Conservation (phyloP, 139 green algal genomes). For the Desmodesmus armatus region DNA sequence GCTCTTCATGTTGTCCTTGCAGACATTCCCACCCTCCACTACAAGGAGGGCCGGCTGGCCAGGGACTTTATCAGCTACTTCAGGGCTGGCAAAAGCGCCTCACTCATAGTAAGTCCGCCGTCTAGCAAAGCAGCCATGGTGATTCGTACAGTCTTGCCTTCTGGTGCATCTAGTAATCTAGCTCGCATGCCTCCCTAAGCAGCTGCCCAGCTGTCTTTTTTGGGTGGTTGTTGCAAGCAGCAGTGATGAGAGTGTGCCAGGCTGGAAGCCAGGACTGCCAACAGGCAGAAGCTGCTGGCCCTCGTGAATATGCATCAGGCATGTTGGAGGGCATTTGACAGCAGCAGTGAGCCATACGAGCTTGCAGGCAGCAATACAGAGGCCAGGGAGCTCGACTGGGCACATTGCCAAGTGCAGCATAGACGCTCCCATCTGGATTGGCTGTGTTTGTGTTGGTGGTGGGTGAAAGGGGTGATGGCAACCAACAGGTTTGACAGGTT, state of each 20-base stretch:
- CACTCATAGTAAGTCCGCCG: neutral
- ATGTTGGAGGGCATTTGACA: too few relatives aligned
- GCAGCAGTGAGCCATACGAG: neutral
- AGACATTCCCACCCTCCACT: conserved; percentile 25
- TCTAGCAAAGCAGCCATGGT: too few relatives aligned
- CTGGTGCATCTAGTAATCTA: neutral
- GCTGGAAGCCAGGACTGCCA: neutral
- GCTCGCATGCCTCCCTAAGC: neutral
- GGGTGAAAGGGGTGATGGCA: too few relatives aligned
- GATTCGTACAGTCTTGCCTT: neutral
- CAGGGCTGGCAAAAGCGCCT: conserved; percentile 7
- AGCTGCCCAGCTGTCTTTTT: neutral
- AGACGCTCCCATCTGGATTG: neutral
- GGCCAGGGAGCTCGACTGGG: neutral
- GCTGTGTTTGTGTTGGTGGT: neutral
- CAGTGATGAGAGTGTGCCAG: neutral
- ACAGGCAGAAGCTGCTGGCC: neutral
- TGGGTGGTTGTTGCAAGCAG: neutral
- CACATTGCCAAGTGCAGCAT: neutral
- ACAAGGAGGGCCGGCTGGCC: conserved; percentile 29
- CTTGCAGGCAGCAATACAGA: neutral
- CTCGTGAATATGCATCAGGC: too few relatives aligned
- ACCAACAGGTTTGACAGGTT: neutral
- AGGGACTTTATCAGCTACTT: conserved; percentile 27
- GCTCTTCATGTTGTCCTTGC: neutral